Evolutionary conservation across 192 early-diverging fungal species (phyloP).

Genomic region (Cetraspora pellucida): DNA sequence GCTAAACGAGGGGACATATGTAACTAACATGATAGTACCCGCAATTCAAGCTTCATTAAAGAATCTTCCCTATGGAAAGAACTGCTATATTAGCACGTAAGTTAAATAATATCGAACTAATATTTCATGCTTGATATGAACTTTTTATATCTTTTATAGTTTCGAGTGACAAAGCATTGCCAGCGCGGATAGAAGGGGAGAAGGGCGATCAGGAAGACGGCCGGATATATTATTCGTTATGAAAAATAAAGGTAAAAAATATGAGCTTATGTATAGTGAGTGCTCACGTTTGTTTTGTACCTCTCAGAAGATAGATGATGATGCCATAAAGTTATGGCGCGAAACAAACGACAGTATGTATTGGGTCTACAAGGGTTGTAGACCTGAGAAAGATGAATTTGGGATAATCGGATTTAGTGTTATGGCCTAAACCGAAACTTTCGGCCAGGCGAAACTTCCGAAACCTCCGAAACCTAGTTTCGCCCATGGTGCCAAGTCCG

Average conservation of each 20-base stretch:
- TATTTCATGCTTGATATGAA: too few species aligned
- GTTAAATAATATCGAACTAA: too few species aligned
- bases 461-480: too few species aligned
- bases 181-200: conserved; percentile 19
- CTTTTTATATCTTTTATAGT: neutral
- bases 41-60: conserved; percentile 16
- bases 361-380: conserved; percentile 6
- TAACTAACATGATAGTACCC: conserved; percentile 22
- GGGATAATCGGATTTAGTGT: conserved; percentile 8
- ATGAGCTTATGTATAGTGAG: conserved; percentile 10
- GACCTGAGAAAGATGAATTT: conserved; percentile 23
- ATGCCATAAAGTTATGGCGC: conserved; percentile 14
- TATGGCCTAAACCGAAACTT: too few species aligned
- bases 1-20: conserved; percentile 9
- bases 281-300: conserved; percentile 20
- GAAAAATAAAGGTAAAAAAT: conserved; percentile 5
- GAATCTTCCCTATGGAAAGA: conserved; percentile 11
- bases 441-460: too few species aligned
- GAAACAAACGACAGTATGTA: conserved; percentile 18
- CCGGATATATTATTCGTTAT: conserved; percentile 14
- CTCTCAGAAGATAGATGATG: neutral
- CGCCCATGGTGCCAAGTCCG: too few species aligned
- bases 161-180: conserved; percentile 20
- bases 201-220: neutral
- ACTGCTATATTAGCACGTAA: too few species aligned